These are phyloP conservation scores for Exophiala oligosperma DNA, from an alignment of 2,329 filamentous ascomycete genomes.

Conservation along the genomic window DNA sequence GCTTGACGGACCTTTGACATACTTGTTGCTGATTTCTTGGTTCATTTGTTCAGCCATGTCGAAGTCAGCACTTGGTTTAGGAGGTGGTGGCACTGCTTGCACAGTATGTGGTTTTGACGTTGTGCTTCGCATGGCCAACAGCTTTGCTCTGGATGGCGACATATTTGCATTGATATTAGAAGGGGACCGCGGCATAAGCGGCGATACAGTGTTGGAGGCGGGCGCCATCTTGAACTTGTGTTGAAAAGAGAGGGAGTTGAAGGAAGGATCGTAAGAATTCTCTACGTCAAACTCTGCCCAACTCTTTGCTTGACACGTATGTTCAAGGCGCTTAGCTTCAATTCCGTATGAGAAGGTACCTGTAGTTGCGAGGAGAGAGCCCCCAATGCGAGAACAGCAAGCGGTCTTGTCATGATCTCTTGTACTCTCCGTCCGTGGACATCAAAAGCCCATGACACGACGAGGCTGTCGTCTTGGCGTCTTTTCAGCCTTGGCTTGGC, in stretches of 20 bases:
- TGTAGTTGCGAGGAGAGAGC: too few relatives aligned
- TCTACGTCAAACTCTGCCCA: too few relatives aligned
- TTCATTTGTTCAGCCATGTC: conserved; percentile 73
- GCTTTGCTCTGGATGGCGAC: conserved; percentile 37
- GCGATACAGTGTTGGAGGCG: conserved; percentile 43
- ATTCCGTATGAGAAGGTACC: too few relatives aligned
- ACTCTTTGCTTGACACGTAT: too few relatives aligned
- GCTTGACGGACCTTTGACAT: conserved; percentile 69
- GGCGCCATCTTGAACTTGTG: conserved; percentile 14
- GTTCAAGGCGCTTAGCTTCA: too few relatives aligned
- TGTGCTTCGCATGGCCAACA: conserved; percentile 35
- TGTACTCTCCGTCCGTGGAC: neutral
- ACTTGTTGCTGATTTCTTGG: conserved; percentile 80
- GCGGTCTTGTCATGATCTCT: neutral
- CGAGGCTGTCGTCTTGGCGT: neutral
- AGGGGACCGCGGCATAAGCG: conserved; percentile 41
- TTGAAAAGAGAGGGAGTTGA: too few relatives aligned
- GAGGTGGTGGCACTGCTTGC: conserved; percentile 22
- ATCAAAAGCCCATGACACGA: neutral
- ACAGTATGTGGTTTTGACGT: conserved; percentile 24
- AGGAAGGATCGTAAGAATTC: too few relatives aligned
- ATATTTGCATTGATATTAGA: conserved; percentile 36
- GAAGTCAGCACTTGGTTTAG: conserved; percentile 33
- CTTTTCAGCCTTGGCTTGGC: neutral
- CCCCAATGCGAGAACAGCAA: neutral